Conservation (phyloP, 352 stramenopile species). For the Achlya hypogyna region DNA sequence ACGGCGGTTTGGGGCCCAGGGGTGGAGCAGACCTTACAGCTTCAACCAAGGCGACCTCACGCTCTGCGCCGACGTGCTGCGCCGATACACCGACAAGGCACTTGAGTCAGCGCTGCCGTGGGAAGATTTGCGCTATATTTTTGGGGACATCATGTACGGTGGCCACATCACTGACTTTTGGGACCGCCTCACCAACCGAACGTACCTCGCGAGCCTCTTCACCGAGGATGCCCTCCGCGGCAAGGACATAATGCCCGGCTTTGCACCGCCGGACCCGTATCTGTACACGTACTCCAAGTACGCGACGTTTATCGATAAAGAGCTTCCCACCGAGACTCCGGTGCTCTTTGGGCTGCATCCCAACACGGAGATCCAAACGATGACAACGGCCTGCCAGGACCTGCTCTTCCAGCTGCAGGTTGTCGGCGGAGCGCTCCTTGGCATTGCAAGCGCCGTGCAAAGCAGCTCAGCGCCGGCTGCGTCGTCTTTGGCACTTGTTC, state of each 20-base stretch:
- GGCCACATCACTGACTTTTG: conserved; percentile 79
- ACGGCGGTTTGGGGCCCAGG: conserved; percentile 84
- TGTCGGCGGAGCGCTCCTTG: conserved; percentile 25
- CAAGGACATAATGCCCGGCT: conserved; percentile 54
- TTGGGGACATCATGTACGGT: conserved; percentile 90
- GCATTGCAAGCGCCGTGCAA: not conserved
- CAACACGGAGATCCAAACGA: conserved; percentile 72
- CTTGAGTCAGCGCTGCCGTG: conserved; percentile 36
- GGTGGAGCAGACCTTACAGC: conserved; percentile 88
- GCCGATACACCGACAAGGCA: conserved; percentile 40
- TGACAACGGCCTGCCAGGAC: conserved; percentile 61
- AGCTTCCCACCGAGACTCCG: conserved; percentile 55
- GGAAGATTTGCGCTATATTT: conserved; percentile 85
- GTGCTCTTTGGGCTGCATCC: conserved; percentile 64
- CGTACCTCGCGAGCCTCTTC: conserved; percentile 59
- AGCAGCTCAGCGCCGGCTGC: not conserved
- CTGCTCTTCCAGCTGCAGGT: conserved; percentile 85
- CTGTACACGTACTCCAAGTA: conserved; percentile 90
- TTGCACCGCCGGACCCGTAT: conserved; percentile 66
- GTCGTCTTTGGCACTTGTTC: conserved; percentile 26
- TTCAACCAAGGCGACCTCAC: conserved; percentile 93
- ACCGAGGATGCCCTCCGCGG: conserved; percentile 43
- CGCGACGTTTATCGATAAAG: conserved; percentile 64
- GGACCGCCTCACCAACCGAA: conserved; percentile 76
- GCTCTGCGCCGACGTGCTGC: conserved; percentile 82